phyloP scores from a whole-genome alignment of 192 early-diverging fungal species.

The Backusella liffmaniae region DNA sequence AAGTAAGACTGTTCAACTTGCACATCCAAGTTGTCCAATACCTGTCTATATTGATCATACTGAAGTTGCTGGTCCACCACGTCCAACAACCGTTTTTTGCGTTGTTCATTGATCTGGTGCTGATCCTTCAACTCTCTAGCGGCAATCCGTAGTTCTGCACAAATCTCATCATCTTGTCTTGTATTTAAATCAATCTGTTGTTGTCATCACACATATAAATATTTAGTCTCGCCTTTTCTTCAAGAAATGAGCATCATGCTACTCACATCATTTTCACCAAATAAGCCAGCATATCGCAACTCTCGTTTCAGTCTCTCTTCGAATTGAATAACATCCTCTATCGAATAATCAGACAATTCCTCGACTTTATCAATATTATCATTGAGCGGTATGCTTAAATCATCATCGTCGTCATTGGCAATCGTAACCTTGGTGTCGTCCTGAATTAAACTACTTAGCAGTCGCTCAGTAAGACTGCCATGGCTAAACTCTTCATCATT shows the following conservation, averaged over 20 bases:
- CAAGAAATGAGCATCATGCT: not conserved
- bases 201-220: not conserved
- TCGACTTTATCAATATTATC: conserved; percentile 60
- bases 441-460: conserved; percentile 65
- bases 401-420: conserved; percentile 55
- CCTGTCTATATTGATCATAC: conserved; percentile 84
- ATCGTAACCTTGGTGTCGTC: conserved; percentile 41
- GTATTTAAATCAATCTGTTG: conserved; percentile 62
- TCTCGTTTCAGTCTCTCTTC: conserved; percentile 86
- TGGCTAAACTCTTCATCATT: conserved; percentile 20
- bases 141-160: conserved; percentile 62
- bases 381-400: conserved; percentile 19
- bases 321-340: not conserved
- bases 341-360: conserved; percentile 16
- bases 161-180: conserved; percentile 74
- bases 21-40: conserved; percentile 86
- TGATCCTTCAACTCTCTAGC: conserved; percentile 76
- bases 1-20: conserved; percentile 86
- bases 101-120: conserved; percentile 59
- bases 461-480: conserved; percentile 72
- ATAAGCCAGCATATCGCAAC: conserved; percentile 77
- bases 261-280: conserved; percentile 73
- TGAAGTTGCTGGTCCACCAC: conserved; percentile 72
- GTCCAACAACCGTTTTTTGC: conserved; percentile 66
- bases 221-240: not conserved